Conservation (phyloP, 805 yeast species). For the Pichia heedii region DNA sequence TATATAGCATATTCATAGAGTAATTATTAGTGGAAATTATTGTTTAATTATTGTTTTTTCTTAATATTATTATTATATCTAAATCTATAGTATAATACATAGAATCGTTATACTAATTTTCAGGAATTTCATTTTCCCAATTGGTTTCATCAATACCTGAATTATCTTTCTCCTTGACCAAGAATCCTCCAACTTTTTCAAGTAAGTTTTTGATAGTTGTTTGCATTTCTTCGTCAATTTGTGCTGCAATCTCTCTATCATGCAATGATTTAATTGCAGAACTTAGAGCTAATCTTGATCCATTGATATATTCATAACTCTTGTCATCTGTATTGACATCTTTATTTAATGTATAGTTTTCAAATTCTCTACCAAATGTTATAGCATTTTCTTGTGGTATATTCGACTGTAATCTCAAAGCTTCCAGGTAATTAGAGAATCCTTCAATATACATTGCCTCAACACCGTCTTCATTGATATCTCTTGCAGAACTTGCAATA, state of each 20-base stretch:
- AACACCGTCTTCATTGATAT: constrained; percentile 74
- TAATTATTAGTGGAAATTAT: no score
- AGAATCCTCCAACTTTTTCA: constrained; percentile 50
- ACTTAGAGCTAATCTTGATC: constrained; percentile 32
- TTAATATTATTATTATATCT: not conserved
- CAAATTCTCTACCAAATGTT: constrained; percentile 30
- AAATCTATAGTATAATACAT: no score
- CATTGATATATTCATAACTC: constrained; percentile 25
- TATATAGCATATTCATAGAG: not conserved
- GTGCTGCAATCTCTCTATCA: constrained; percentile 29
- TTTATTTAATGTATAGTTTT: constrained; percentile 27
- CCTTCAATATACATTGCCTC: constrained; percentile 83
- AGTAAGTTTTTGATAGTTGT: constrained; percentile 45
- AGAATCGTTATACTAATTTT: not conserved
- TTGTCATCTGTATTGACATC: constrained; percentile 21
- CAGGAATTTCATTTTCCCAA: constrained; percentile 44
- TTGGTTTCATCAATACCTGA: constrained; percentile 33
- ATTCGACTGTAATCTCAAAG: constrained; percentile 28
- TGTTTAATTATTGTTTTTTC: not conserved
- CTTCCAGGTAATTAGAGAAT: constrained; percentile 50
- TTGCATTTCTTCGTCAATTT: constrained; percentile 48
- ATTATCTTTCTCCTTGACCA: constrained; percentile 27
- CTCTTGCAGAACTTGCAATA: constrained; percentile 60
- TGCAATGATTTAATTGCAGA: constrained; percentile 28
- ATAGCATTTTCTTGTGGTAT: constrained; percentile 12